Evolutionary conservation across 768 basidiomycete species (phyloP).

Genomic region (Piloderma croceum): DNA sequence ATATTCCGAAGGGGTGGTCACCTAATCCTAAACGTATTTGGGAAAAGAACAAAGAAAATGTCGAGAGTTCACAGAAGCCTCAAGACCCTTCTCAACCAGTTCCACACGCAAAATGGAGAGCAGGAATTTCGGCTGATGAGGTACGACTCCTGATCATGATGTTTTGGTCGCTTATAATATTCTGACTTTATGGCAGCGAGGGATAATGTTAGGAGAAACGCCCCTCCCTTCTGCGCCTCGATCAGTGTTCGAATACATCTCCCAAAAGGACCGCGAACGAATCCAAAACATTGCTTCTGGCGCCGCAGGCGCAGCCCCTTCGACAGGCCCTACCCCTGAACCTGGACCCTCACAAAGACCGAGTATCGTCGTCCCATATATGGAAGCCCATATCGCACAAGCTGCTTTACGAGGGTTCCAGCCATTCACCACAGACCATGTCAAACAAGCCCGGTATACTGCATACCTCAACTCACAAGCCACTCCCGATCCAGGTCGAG

Average conservation of each 20-base stretch:
- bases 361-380: constrained; percentile 46
- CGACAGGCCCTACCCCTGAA: constrained; percentile 21
- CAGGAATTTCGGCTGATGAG: constrained; percentile 64
- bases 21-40: constrained; percentile 82
- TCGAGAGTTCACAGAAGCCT: constrained; percentile 30
- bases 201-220: constrained; percentile 76
- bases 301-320: constrained; percentile 18
- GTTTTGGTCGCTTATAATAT: too few species aligned
- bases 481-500: constrained; percentile 34
- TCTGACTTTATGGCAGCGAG: constrained; percentile 54
- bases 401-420: constrained; percentile 87
- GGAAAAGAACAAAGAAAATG: constrained; percentile 38
- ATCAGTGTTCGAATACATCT: constrained; percentile 93
- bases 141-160: too few species aligned
- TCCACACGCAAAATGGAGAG: constrained; percentile 49
- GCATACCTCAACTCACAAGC: constrained; percentile 76
- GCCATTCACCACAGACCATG: constrained; percentile 72
- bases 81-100: constrained; percentile 17
- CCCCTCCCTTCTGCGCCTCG: constrained; percentile 61
- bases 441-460: constrained; percentile 81
- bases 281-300: constrained; percentile 53
- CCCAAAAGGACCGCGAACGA: constrained; percentile 85
- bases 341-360: constrained; percentile 19
- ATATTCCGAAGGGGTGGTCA: constrained; percentile 78
- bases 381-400: constrained; percentile 75